phyloP scores from a whole-genome alignment of 805 yeast species.

The Zygosaccharomyces gambellarensis region DNA sequence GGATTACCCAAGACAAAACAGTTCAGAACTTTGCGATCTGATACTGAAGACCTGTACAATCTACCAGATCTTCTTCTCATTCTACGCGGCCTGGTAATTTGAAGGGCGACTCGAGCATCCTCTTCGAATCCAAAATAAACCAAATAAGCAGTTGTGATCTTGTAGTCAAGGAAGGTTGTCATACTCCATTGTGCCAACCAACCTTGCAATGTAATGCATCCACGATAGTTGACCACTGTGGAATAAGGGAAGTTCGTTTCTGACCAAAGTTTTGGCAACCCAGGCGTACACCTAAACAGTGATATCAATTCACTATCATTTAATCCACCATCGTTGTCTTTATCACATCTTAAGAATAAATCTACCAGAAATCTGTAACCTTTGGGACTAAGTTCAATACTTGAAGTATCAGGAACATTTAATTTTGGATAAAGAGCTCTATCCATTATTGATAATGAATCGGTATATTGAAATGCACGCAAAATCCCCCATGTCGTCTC shows the following conservation, averaged over 20 bases:
- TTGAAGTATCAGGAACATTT: constrained; percentile 67
- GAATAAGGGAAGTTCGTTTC: constrained; percentile 81
- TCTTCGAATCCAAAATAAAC: constrained; percentile 86
- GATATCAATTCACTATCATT: constrained; percentile 63
- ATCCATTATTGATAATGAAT: constrained; percentile 80
- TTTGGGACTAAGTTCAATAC: constrained; percentile 86
- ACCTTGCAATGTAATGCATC: constrained; percentile 88
- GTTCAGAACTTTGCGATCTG: constrained; percentile 86
- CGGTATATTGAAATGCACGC: constrained; percentile 84
- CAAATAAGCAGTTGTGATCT: constrained; percentile 78
- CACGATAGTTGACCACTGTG: constrained; percentile 85
- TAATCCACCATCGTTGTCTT: constrained; percentile 95
- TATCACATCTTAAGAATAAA: constrained; percentile 78
- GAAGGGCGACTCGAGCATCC: constrained; percentile 49
- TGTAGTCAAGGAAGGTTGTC: constrained; percentile 84
- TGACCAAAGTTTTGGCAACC: constrained; percentile 82
- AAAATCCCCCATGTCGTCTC: constrained; percentile 97
- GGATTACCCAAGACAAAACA: constrained; percentile 85
- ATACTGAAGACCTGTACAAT: constrained; percentile 59
- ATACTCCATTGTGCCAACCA: constrained; percentile 99
- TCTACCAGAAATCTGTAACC: constrained; percentile 93
- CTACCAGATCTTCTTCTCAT: constrained; percentile 62
- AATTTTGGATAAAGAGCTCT: constrained; percentile 72
- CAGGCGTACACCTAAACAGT: constrained; percentile 87
- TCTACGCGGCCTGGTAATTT: constrained; percentile 77